Conservation (phyloP, 257 asterid genomes). For the Hygrophila difformis region DNA sequence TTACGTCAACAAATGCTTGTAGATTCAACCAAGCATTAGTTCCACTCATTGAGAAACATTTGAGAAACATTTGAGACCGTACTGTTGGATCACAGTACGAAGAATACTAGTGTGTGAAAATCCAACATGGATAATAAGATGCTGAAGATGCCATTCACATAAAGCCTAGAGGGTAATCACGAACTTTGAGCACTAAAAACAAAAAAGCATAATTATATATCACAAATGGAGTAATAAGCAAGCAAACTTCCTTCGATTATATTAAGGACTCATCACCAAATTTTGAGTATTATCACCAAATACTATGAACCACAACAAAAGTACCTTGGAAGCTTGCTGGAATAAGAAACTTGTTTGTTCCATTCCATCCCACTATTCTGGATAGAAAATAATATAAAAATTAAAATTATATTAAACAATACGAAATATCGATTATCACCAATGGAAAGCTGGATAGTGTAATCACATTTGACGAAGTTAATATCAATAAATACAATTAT, state of each 20-base stretch:
- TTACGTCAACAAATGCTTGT: constrained; percentile 72
- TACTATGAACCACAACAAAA: not conserved
- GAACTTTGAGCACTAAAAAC: not conserved
- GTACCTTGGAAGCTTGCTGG: constrained; percentile 92
- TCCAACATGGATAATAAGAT: constrained; percentile 52
- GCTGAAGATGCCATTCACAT: not conserved
- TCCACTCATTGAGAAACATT: constrained; percentile 68
- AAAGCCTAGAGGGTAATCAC: not conserved
- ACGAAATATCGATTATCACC: too few relatives aligned
- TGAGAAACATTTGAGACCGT: constrained; percentile 61
- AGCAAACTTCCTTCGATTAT: too few relatives aligned
- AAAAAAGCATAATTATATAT: not conserved
- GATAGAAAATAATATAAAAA: constrained; percentile 15
- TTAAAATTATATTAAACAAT: constrained; percentile 12
- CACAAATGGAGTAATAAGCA: not conserved
- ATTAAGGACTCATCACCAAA: too few relatives aligned
- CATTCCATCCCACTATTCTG: constrained; percentile 95
- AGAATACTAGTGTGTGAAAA: constrained; percentile 85
- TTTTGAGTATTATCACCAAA: not conserved
- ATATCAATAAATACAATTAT: constrained; percentile 75
- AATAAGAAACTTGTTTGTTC: constrained; percentile 90
- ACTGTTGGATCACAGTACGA: constrained; percentile 61
- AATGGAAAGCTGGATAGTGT: constrained; percentile 8
- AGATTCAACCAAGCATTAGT: constrained; percentile 89
- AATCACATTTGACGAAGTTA: constrained; percentile 51